Conservation (phyloP, 805 yeast genomes). For the Zygotorulaspora florentina region DNA sequence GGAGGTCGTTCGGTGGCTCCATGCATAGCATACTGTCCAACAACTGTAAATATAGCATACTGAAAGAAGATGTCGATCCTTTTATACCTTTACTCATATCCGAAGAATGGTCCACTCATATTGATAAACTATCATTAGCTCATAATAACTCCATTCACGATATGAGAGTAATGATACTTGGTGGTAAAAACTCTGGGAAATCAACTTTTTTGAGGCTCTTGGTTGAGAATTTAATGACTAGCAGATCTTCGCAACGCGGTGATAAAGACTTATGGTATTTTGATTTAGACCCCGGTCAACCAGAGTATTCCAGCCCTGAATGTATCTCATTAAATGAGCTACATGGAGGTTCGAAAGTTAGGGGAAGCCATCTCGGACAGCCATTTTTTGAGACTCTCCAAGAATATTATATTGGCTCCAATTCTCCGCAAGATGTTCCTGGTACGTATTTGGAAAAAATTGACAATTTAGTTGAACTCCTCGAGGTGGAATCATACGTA, state of each 20-base stretch:
- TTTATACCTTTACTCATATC: conserved; percentile 20
- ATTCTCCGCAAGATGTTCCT: conserved; percentile 68
- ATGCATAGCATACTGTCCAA: conserved; percentile 3
- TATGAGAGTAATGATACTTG: conserved; percentile 36
- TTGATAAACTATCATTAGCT: conserved; percentile 23
- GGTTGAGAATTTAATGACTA: conserved; percentile 43
- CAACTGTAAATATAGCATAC: conserved; percentile 14
- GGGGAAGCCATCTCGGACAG: conserved; percentile 29
- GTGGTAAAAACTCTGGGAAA: conserved; percentile 76
- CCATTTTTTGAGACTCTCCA: conserved; percentile 12
- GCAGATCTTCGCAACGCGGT: conserved; percentile 8
- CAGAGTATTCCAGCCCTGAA: conserved; percentile 72
- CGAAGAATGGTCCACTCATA: conserved; percentile 19
- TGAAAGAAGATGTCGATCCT: conserved; percentile 10
- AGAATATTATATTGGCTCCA: conserved; percentile 53
- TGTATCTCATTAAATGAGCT: conserved; percentile 51
- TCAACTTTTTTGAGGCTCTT: conserved; percentile 62
- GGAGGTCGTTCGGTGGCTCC: conserved; percentile 18
- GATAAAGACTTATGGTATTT: conserved; percentile 43
- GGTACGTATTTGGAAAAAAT: conserved; percentile 45
- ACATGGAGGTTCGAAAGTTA: conserved; percentile 13
- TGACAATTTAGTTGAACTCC: conserved; percentile 36
- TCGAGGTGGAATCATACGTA: conserved; percentile 31
- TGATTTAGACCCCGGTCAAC: conserved; percentile 88
- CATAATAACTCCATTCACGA: conserved; percentile 24